These are phyloP conservation scores for Dipodascus geniculatus DNA, from an alignment of 805 yeast genomes.

Conservation along the genomic window DNA sequence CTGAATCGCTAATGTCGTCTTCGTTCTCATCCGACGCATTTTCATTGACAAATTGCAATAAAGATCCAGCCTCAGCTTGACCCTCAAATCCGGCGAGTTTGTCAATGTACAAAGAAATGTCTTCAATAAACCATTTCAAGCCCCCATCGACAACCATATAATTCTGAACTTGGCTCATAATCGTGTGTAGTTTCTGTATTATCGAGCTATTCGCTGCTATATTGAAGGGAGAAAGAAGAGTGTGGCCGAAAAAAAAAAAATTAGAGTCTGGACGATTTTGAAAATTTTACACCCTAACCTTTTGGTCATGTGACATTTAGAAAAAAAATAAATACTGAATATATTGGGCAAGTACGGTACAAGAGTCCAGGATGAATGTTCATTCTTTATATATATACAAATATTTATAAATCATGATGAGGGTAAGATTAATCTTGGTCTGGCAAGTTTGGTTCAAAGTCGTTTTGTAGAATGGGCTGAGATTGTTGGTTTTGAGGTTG, in stretches of 20 bases:
- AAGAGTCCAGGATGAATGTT: no score
- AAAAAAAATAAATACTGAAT: no score
- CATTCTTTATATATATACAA: neutral
- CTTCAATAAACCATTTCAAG: constrained; percentile 25
- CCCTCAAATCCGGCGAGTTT: constrained; percentile 19
- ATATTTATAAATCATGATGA: neutral
- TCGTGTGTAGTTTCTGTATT: no score
- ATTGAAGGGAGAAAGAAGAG: neutral
- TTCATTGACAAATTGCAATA: constrained; percentile 16
- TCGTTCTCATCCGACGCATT: constrained; percentile 20
- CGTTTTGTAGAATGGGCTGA: neutral
- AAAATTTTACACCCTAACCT: constrained; percentile 1
- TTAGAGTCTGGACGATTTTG: neutral
- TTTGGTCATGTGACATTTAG: neutral
- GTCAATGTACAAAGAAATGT: constrained; percentile 27
- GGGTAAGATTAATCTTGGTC: no score
- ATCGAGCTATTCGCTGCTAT: neutral
- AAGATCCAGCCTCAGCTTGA: constrained; percentile 14
- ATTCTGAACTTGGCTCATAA: constrained; percentile 8
- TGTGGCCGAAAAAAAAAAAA: neutral
- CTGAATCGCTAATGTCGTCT: constrained; percentile 22
- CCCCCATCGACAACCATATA: constrained; percentile 29
- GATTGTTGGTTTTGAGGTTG: neutral
- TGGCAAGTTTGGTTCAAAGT: neutral
- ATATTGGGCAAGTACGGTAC: no score